These are phyloP conservation scores for Diospyros kaki DNA, from an alignment of 148 eudicot species.

Conservation along the genomic window DNA sequence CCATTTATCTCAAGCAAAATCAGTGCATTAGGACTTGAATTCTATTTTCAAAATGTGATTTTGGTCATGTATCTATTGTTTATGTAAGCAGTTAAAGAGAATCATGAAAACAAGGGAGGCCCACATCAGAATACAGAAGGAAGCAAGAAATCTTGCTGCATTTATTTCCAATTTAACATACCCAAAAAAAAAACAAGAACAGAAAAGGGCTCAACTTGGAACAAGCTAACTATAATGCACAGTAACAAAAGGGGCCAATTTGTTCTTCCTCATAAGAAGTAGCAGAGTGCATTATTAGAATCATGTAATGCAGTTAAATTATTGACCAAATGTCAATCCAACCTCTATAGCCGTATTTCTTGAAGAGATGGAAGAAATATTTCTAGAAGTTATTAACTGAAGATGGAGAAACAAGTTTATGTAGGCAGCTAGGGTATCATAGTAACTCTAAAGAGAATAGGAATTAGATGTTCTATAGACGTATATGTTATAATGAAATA, in stretches of 20 bases:
- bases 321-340: not conserved
- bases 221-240: not conserved
- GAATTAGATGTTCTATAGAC: too few relatives aligned
- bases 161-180: not conserved
- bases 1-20: not conserved
- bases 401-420: too few relatives aligned
- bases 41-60: not conserved
- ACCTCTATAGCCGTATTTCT: too few relatives aligned
- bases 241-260: not conserved
- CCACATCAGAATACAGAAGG: not conserved
- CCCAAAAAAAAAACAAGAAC: not conserved
- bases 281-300: not conserved
- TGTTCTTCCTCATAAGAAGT: not conserved
- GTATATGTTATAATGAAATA: too few relatives aligned
- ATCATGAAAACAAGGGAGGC: not conserved
- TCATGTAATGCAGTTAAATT: not conserved
- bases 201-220: not conserved
- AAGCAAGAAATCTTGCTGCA: not conserved
- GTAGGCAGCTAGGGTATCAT: too few relatives aligned
- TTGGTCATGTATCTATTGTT: not conserved
- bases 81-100: not conserved
- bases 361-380: too few relatives aligned
- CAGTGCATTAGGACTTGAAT: not conserved
- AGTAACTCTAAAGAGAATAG: too few relatives aligned
- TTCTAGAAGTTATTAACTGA: too few relatives aligned